phyloP scores from a whole-genome alignment of 495 filamentous ascomycete species.

The Astrothelium subdiscretum region DNA sequence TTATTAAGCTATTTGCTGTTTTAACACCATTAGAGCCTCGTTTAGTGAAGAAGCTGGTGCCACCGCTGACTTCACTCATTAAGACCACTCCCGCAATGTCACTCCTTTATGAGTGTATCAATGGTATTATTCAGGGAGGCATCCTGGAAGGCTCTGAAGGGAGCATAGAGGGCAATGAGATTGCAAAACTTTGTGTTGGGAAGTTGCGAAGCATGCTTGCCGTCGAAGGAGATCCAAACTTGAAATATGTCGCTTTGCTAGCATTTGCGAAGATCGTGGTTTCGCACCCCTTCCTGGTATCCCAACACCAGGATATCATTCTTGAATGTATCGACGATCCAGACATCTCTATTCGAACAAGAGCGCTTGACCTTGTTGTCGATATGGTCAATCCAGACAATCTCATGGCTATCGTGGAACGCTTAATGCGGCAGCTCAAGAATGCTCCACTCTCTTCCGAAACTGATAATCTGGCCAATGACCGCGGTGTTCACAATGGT shows the following conservation, averaged over 20 bases:
- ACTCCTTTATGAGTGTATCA: constrained; percentile 92
- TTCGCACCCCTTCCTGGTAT: constrained; percentile 76
- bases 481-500: constrained; percentile 20
- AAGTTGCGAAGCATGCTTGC: constrained; percentile 91
- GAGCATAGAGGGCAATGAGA: constrained; percentile 71
- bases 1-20: constrained; percentile 97
- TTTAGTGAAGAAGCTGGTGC: constrained; percentile 80
- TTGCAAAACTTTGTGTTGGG: constrained; percentile 83
- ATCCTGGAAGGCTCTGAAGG: constrained; percentile 72
- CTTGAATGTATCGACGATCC: constrained; percentile 89
- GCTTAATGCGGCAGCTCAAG: constrained; percentile 72
- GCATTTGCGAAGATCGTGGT: constrained; percentile 90
- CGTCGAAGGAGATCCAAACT: constrained; percentile 82
- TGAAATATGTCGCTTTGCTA: constrained; percentile 93
- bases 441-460: constrained; percentile 33
- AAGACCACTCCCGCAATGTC: constrained; percentile 94
- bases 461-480: constrained; percentile 25
- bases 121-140: constrained; percentile 92
- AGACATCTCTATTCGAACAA: constrained; percentile 90
- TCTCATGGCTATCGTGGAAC: constrained; percentile 68
- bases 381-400: constrained; percentile 85
- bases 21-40: constrained; percentile 88
- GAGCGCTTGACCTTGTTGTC: constrained; percentile 80
- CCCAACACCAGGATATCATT: constrained; percentile 87
- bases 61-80: constrained; percentile 87